Conservation (phyloP, 1,139 yeast species). For the Debaryomycetaceae sp. region DNA sequence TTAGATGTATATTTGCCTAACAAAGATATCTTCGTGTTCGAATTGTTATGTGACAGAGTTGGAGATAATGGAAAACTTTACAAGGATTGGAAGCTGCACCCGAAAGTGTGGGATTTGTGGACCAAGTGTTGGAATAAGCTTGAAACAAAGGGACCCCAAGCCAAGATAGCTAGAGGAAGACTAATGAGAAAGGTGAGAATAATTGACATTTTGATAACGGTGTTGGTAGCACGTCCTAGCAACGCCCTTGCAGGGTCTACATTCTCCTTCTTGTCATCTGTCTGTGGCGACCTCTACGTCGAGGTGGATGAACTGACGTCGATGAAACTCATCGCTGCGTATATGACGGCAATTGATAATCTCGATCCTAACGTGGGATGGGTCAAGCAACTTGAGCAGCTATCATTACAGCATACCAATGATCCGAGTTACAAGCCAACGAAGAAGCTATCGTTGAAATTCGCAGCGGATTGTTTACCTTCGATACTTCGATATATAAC, state of each 20-base stretch:
- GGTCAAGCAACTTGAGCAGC: conserved; percentile 18
- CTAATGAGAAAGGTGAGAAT: conserved; percentile 31
- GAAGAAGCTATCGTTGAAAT: conserved; percentile 29
- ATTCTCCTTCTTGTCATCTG: conserved; percentile 14
- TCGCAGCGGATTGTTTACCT: conserved; percentile 18
- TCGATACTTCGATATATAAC: conserved; percentile 8
- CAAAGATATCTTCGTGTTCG: conserved; percentile 55
- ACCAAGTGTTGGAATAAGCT: conserved; percentile 34
- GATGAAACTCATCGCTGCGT: conserved; percentile 17
- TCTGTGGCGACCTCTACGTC: conserved; percentile 22
- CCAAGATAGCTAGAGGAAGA: conserved; percentile 19
- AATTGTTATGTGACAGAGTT: conserved; percentile 64
- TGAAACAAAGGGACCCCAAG: conserved; percentile 9
- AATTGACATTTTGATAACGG: conserved; percentile 14
- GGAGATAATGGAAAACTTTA: conserved; percentile 39
- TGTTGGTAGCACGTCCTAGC: conserved; percentile 9
- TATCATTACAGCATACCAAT: conserved; percentile 23
- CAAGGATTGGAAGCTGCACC: conserved; percentile 37
- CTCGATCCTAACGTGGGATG: conserved; percentile 12
- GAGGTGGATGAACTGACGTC: conserved; percentile 32
- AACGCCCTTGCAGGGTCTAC: conserved; percentile 11
- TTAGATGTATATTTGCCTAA: conserved; percentile 58
- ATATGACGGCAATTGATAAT: conserved; percentile 5
- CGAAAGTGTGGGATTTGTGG: conserved; percentile 48
- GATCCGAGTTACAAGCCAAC: conserved; percentile 22